Conservation (phyloP, 352 stramenopile genomes). For the Thraustotheca clavata region DNA sequence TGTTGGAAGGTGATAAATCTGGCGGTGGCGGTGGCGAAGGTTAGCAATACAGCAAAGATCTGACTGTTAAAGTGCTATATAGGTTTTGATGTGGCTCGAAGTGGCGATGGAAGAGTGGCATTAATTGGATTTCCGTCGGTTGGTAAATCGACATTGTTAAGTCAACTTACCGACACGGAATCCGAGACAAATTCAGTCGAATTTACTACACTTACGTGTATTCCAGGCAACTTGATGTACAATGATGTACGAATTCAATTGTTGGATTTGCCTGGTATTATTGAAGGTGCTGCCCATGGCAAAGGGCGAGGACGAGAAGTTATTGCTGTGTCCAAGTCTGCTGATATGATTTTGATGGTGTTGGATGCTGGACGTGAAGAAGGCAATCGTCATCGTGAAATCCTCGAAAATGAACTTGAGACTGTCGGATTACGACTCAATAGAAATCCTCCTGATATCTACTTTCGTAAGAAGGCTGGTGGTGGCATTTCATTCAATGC, state of each 20-base stretch:
- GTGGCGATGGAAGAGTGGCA: conserved; percentile 94
- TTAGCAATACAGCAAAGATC: conserved; percentile 20
- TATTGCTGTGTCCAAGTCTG: conserved; percentile 96
- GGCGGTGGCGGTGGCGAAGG: conserved; percentile 70
- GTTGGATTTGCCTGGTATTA: conserved; percentile 99
- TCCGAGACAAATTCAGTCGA: conserved; percentile 95
- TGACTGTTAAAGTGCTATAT: neutral
- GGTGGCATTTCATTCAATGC: conserved; percentile 95
- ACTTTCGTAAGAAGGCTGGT: conserved; percentile 91
- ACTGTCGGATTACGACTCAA: conserved; percentile 98
- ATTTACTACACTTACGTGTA: conserved; percentile 98
- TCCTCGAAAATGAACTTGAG: conserved; percentile 98
- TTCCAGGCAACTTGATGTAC: conserved; percentile 95
- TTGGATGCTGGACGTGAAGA: conserved; percentile 98
- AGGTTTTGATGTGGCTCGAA: conserved; percentile 93
- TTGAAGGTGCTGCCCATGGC: conserved; percentile 98
- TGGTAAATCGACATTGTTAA: conserved; percentile 83
- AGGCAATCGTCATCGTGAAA: conserved; percentile 93
- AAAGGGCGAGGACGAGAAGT: conserved; percentile 97
- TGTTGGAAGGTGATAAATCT: conserved; percentile 74
- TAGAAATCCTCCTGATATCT: conserved; percentile 94
- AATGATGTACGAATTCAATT: conserved; percentile 97
- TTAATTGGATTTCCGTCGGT: conserved; percentile 93
- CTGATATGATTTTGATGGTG: conserved; percentile 99
- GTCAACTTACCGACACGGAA: conserved; percentile 94